These are phyloP conservation scores for Waitea zeae DNA, from an alignment of 1,284 basidiomycete genomes.

Conservation along the genomic window DNA sequence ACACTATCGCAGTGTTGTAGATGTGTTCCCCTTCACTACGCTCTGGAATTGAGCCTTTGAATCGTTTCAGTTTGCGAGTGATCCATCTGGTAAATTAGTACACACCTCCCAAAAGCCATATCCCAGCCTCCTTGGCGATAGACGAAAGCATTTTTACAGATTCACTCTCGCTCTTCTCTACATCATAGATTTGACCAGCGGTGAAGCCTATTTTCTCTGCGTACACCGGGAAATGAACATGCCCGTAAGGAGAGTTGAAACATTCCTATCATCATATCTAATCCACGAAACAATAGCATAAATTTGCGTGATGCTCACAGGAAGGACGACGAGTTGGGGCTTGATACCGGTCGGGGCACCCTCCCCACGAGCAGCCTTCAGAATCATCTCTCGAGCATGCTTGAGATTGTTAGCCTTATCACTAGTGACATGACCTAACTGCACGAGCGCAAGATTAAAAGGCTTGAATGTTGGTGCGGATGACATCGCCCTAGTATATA, in stretches of 20 bases:
- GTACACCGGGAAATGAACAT: slow-evolving; percentile 69
- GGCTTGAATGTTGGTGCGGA: slow-evolving; percentile 32
- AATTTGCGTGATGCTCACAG: slow-evolving; percentile 30
- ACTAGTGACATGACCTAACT: slow-evolving; percentile 54
- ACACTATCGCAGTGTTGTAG: slow-evolving; percentile 91
- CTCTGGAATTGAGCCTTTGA: slow-evolving; percentile 81
- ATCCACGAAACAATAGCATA: slow-evolving; percentile 2
- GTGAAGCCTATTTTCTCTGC: slow-evolving; percentile 64
- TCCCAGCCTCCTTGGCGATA: slow-evolving; percentile 64
- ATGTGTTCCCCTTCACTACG: slow-evolving; percentile 46
- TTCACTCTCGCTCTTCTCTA: slow-evolving; percentile 45
- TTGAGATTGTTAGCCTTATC: slow-evolving; percentile 64
- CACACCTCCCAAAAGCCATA: slow-evolving; percentile 86
- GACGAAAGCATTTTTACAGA: slow-evolving; percentile 72
- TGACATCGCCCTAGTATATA: too few relatives aligned
- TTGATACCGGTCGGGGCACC: slow-evolving; percentile 22
- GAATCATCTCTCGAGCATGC: slow-evolving; percentile 67
- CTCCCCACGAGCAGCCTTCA: slow-evolving; percentile 39
- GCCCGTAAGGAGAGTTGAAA: slow-evolving; percentile 96
- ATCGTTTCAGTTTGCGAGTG: not conserved
- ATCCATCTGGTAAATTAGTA: not conserved
- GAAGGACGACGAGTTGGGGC: slow-evolving; percentile 77
- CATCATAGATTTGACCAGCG: slow-evolving; percentile 37
- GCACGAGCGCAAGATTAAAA: slow-evolving; percentile 77
- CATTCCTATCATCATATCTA: slow-evolving; percentile 56